Base-by-base conservation (phyloP, 1,284 basidiomycete species). In the Cutaneotrichosporon arboriforme region DNA sequence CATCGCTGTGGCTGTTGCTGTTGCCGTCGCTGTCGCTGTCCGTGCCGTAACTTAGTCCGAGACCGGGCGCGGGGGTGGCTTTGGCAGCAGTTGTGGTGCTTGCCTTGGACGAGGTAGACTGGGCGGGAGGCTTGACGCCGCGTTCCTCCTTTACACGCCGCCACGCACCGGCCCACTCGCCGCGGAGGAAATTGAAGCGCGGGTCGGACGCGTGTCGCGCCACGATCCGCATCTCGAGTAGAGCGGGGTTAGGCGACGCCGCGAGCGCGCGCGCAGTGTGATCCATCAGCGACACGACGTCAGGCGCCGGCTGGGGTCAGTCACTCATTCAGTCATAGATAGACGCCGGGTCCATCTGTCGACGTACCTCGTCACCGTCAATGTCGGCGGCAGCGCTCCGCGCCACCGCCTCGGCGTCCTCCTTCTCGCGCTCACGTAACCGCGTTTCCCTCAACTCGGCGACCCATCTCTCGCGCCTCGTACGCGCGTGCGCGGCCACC, bases 221-320 rank as follows among this genome's bases (percentile, higher is more conserved):
- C 4, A 92, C 76, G 55, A 93, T 91, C n/a, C 88, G 82, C 80
- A 89, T 84, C 71, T 90, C 88, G 14, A 92, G 78, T 57, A 88
- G 81, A 0, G 83, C 81, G 5, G 86, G 80, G 63, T 91, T 89
- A 4, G 83, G 82, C 0, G 88, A 86, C 4, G 79, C 74, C 12
- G 80, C 66, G 14, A 92, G 68, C 58, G 88, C 84, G 8, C 67
- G 63, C 0, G 87, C 87, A 0, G 90, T 91, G 55, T 85, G 82
- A 9, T 77, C 74, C 83, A 93, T 90, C 22, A 92, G 77, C 9
- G 80, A 79, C 47, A 72, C 77, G 63, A 88, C 83, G 0, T 75
- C 42, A 33, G 82, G 80, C 41, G 86, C 81, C 2, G 89, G 87
- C 87, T 90, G 60, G 18, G 21, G 26, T 41, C 18, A 54, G 42